A percentile compares a stretch with the other conserved stretches of the same genome.
Conservation (phyloP, 2,329 filamentous ascomycete species). For the Sclerotinia minor region DNA sequence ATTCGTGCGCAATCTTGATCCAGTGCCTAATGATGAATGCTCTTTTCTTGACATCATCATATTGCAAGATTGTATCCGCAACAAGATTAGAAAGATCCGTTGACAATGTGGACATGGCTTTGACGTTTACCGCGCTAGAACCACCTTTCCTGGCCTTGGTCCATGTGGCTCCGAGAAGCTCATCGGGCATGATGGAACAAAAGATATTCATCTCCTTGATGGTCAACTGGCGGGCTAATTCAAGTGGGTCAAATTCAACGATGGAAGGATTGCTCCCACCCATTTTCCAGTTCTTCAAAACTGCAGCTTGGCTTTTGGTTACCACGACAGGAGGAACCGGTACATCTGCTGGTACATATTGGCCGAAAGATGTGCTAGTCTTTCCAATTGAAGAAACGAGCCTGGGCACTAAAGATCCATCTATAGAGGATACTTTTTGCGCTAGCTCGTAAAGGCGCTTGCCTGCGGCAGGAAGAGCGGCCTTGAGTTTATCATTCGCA, state of each 20-base stretch:
- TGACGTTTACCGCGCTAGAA: constrained; percentile 80
- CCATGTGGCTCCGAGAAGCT: constrained; percentile 90
- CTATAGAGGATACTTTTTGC: constrained; percentile 71
- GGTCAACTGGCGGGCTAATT: constrained; percentile 89
- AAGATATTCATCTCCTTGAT: constrained; percentile 90
- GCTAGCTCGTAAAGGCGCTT: constrained; percentile 78
- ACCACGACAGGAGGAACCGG: constrained; percentile 70
- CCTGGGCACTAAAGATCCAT: constrained; percentile 76
- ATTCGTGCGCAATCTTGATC: constrained; percentile 90
- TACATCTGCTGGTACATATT: constrained; percentile 69
- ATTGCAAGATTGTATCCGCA: constrained; percentile 84
- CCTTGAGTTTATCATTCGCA: constrained; percentile 68
- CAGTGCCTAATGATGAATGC: constrained; percentile 93
- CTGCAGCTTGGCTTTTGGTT: constrained; percentile 72
- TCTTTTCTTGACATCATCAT: constrained; percentile 89
- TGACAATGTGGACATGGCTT: constrained; percentile 88
- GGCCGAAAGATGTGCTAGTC: constrained; percentile 72
- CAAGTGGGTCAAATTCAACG: constrained; percentile 86
- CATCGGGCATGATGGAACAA: constrained; percentile 87
- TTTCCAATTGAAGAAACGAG: constrained; percentile 85
- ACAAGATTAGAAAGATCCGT: constrained; percentile 93
- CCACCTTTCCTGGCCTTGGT: constrained; percentile 72
- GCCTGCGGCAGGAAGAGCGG: constrained; percentile 72
- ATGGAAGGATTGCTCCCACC: constrained; percentile 72
- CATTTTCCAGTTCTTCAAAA: constrained; percentile 72